Evolutionary conservation across 148 eudicot species (phyloP).

Genomic region (Vaccinium darrowii): DNA sequence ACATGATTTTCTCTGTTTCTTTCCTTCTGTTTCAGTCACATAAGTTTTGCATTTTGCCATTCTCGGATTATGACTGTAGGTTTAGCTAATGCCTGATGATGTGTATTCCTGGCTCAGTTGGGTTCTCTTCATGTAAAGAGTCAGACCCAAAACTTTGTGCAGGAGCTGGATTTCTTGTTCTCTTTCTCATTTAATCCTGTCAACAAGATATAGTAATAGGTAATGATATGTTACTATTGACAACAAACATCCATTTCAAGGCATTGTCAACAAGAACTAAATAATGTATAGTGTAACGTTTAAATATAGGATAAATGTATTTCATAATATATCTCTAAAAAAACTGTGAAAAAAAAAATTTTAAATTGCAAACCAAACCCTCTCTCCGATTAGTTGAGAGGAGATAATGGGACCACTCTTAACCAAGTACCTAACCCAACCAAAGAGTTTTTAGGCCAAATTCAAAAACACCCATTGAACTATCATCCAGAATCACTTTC

Average conservation of each 20-base stretch:
- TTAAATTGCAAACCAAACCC: no score
- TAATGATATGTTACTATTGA: background rate
- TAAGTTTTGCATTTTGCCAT: background rate
- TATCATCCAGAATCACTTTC: no score
- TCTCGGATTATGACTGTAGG: background rate
- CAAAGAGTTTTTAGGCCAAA: no score
- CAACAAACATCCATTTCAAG: background rate
- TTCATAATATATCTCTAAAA: no score
- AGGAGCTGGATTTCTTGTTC: background rate
- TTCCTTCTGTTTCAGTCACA: background rate
- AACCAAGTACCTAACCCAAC: no score
- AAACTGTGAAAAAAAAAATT: no score
- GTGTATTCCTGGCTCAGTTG: background rate
- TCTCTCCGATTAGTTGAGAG: no score
- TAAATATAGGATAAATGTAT: no score
- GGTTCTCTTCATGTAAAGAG: background rate
- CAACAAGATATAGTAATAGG: background rate
- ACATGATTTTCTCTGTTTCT: background rate
- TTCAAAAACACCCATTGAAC: no score
- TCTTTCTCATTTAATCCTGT: background rate
- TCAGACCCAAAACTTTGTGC: constrained; percentile 8
- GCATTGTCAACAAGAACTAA: background rate
- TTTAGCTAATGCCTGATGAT: background rate
- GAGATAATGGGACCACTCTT: no score
- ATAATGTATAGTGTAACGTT: no score